Conservation (phyloP, 2,329 filamentous ascomycete genomes). For the Scedosporium boydii region DNA sequence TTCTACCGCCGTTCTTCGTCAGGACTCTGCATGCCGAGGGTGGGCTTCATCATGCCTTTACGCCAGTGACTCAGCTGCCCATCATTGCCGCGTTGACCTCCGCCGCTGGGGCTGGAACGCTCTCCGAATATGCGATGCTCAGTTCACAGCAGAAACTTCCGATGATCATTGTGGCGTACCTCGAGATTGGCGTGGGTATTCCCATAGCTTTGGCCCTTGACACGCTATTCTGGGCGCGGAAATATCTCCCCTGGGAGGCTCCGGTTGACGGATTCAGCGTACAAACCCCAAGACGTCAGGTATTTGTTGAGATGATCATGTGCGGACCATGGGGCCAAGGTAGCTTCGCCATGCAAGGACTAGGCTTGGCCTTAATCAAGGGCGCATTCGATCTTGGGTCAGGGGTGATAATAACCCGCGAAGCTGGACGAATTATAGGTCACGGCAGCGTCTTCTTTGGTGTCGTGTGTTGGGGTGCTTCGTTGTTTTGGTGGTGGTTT, state of each 20-base stretch:
- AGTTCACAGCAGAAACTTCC: conserved; percentile 22
- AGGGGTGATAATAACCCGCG: conserved; percentile 19
- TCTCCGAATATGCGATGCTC: conserved; percentile 20
- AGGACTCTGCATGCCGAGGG: conserved; percentile 22
- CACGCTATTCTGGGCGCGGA: conserved; percentile 21
- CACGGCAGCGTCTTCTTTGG: conserved; percentile 25
- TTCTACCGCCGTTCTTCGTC: conserved; percentile 24
- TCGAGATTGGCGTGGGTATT: conserved; percentile 24
- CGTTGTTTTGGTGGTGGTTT: conserved; percentile 31
- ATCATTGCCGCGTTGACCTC: conserved; percentile 27
- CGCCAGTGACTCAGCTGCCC: conserved; percentile 25
- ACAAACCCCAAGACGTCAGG: not conserved
- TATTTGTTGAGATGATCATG: conserved; percentile 28
- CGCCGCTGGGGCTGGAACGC: conserved; percentile 23
- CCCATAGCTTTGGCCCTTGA: conserved; percentile 21
- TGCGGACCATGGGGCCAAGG: conserved; percentile 28
- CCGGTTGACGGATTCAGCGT: not conserved
- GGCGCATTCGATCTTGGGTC: conserved; percentile 24
- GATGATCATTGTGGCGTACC: conserved; percentile 28
- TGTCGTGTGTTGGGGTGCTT: conserved; percentile 27
- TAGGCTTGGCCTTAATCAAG: conserved; percentile 22
- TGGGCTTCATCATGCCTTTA: conserved; percentile 17
- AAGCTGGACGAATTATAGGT: conserved; percentile 20
- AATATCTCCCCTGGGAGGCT: conserved; percentile 16
- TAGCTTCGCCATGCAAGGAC: conserved; percentile 26